Percentiles rank a stretch among this genome's conserved stretches.
Conservation (phyloP, 2,329 filamentous ascomycete species). For the Arachnopeziza araneosa region DNA sequence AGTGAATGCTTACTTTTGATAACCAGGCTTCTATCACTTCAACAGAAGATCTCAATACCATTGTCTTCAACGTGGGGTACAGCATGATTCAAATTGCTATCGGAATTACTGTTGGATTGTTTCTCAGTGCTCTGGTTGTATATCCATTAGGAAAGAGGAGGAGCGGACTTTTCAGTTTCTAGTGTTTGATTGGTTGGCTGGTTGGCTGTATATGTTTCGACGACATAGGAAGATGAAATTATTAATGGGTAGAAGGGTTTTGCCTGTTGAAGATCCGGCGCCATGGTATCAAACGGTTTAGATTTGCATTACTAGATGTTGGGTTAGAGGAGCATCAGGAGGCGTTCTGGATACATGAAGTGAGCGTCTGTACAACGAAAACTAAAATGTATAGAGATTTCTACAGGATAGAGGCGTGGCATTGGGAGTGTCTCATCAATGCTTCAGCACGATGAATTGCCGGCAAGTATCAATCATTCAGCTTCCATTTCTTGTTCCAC, state of each 20-base stretch:
- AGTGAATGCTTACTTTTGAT: constrained; percentile 10
- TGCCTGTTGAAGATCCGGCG: background rate
- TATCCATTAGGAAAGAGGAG: constrained; percentile 38
- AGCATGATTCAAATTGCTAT: constrained; percentile 38
- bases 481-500: too few relatives aligned
- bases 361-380: background rate
- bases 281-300: background rate
- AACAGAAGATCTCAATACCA: constrained; percentile 29
- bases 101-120: constrained; percentile 38
- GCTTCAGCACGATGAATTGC: too few relatives aligned
- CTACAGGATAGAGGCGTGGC: background rate
- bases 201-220: background rate
- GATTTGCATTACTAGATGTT: background rate
- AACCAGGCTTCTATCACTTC: constrained; percentile 18
- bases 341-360: background rate
- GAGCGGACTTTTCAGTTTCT: constrained; percentile 37
- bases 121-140: constrained; percentile 35
- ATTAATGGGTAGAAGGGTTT: background rate
- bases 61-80: constrained; percentile 36
- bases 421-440: too few relatives aligned
- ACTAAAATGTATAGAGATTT: background rate
- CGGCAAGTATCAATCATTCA: too few relatives aligned
- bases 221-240: background rate
- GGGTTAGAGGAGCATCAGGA: background rate
- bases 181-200: background rate